These are phyloP conservation scores for Ogataea populi-albae DNA, from an alignment of 805 yeast species.

Conservation along the genomic window DNA sequence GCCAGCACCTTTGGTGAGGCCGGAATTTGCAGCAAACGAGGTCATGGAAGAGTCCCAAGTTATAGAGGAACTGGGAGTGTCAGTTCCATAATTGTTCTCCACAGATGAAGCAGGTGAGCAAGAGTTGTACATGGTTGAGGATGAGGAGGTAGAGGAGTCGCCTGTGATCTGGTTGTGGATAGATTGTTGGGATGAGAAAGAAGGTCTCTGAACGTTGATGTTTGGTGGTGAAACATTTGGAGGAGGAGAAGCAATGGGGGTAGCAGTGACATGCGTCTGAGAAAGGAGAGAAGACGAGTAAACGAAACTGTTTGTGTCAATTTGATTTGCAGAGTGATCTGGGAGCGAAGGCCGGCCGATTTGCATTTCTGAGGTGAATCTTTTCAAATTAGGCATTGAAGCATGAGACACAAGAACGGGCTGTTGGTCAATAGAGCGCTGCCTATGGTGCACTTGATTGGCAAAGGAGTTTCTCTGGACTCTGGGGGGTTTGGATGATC, in stretches of 20 bases:
- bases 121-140: slow-evolving; percentile 16
- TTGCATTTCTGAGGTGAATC: too few relatives aligned
- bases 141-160: slow-evolving; percentile 15
- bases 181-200: slow-evolving; percentile 14
- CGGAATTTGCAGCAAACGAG: background rate
- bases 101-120: slow-evolving; percentile 24
- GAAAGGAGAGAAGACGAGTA: too few relatives aligned
- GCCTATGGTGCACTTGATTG: too few relatives aligned
- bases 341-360: too few relatives aligned
- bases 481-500: slow-evolving; percentile 37
- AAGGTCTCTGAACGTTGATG: slow-evolving; percentile 5
- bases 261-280: slow-evolving; percentile 2
- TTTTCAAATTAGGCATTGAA: slow-evolving; percentile 19
- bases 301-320: too few relatives aligned
- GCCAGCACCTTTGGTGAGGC: background rate
- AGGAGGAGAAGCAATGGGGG: slow-evolving; percentile 3
- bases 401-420: slow-evolving; percentile 3
- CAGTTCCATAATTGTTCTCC: slow-evolving; percentile 11
- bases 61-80: slow-evolving; percentile 24
- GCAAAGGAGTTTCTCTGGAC: slow-evolving; percentile 8
- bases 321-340: too few relatives aligned
- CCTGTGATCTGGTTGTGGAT: slow-evolving; percentile 11
- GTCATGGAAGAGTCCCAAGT: slow-evolving; percentile 11
- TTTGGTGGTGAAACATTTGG: background rate
- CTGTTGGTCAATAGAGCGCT: too few relatives aligned